Percentiles rank a stretch among this genome's conserved stretches.
These are phyloP conservation scores for Fusarium humuli DNA, from an alignment of 2,329 filamentous ascomycete genomes.

Conservation along the genomic window DNA sequence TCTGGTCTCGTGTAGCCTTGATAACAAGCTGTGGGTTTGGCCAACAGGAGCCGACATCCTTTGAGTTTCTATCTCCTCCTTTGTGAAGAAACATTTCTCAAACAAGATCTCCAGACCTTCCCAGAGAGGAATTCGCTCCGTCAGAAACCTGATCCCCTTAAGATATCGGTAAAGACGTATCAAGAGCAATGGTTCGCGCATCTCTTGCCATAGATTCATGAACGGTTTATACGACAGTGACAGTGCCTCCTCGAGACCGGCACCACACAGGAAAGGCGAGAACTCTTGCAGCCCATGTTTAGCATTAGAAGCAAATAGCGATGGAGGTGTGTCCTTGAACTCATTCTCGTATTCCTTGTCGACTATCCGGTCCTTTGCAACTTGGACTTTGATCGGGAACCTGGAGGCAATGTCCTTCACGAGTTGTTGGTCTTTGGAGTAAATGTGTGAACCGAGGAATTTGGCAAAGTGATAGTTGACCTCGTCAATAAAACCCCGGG, in stretches of 20 bases:
- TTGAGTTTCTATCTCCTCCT: not conserved
- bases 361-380: not conserved
- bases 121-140: conserved; percentile 47
- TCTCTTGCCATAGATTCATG: conserved; percentile 55
- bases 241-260: conserved; percentile 58
- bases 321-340: not conserved
- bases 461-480: not conserved
- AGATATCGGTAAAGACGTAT: conserved; percentile 49
- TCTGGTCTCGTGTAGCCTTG: not conserved
- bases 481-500: too few relatives aligned
- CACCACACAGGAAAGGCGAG: conserved; percentile 61
- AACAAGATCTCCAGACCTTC: conserved; percentile 41
- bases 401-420: too few relatives aligned
- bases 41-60: not conserved
- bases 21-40: too few relatives aligned
- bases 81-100: not conserved
- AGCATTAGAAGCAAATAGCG: not conserved
- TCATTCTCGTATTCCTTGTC: conserved; percentile 2
- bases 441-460: not conserved
- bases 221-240: conserved; percentile 52
- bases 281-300: conserved; percentile 60
- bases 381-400: too few relatives aligned
- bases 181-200: conserved; percentile 54
- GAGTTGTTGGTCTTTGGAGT: not conserved
- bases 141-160: not conserved